Conservation (phyloP, 352 stramenopile species). For the Aphanomyces euteiches region DNA sequence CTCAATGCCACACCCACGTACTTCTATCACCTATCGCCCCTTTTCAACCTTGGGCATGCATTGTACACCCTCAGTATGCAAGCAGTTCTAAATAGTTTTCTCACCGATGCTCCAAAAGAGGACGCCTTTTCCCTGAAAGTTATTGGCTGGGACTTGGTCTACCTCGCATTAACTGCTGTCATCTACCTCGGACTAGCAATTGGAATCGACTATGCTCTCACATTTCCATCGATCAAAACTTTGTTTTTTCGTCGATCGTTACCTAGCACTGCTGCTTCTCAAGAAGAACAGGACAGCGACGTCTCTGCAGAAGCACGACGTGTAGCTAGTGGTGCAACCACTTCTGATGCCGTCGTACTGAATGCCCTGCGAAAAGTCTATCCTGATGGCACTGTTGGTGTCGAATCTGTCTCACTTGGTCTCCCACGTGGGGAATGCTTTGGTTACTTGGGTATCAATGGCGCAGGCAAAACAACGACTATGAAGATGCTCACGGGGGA, state of each 20-base stretch:
- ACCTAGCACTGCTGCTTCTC: not conserved
- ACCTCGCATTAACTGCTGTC: slow-evolving; percentile 61
- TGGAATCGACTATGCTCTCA: slow-evolving; percentile 48
- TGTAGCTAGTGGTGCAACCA: not conserved
- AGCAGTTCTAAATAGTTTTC: slow-evolving; percentile 38
- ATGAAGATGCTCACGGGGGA: slow-evolving; percentile 92
- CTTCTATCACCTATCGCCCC: slow-evolving; percentile 60
- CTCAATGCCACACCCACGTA: slow-evolving; percentile 50
- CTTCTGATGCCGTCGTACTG: slow-evolving; percentile 45
- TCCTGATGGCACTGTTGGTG: slow-evolving; percentile 57
- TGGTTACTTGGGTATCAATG: slow-evolving; percentile 93
- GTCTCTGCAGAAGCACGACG: slow-evolving; percentile 32
- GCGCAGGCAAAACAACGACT: slow-evolving; percentile 93
- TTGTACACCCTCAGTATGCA: slow-evolving; percentile 42
- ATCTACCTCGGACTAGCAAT: slow-evolving; percentile 75
- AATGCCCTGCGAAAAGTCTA: slow-evolving; percentile 85
- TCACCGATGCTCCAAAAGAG: not conserved
- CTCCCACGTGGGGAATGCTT: slow-evolving; percentile 75
- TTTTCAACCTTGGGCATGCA: slow-evolving; percentile 62
- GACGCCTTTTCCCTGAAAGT: slow-evolving; percentile 57
- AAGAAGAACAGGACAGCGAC: slow-evolving; percentile 34
- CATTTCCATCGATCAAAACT: slow-evolving; percentile 14
- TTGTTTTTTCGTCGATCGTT: too few relatives aligned
- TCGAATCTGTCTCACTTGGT: slow-evolving; percentile 70
- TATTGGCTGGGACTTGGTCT: slow-evolving; percentile 60